Conservation (phyloP, 2,329 filamentous ascomycete genomes). For the Colletotrichum euphorbiae region DNA sequence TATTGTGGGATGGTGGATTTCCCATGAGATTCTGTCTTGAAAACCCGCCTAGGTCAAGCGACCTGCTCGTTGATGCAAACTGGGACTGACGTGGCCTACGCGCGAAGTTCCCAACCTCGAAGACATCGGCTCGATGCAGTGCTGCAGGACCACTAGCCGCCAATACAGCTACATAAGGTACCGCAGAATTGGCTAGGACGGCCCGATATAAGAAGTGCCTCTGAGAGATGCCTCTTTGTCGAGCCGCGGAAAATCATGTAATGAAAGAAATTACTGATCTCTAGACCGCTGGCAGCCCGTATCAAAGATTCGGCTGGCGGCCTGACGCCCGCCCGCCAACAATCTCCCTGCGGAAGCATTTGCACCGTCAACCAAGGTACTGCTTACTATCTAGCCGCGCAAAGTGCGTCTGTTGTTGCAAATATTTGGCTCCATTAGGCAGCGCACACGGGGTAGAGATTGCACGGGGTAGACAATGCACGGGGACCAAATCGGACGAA, state of each 20-base stretch:
- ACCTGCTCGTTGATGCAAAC: neutral
- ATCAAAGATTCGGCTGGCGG: slow-evolving; percentile 4
- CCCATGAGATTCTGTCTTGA: slow-evolving; percentile 14
- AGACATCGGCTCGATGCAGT: neutral
- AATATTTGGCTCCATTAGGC: neutral
- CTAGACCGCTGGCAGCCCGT: slow-evolving; percentile 6
- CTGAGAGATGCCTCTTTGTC: slow-evolving; percentile 13
- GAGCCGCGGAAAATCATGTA: slow-evolving; percentile 10
- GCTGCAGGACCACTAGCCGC: neutral
- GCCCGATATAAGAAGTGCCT: slow-evolving; percentile 23
- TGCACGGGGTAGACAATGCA: slow-evolving; percentile 28
- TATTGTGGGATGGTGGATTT: slow-evolving; percentile 15
- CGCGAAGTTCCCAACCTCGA: too few species aligned
- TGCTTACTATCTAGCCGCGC: slow-evolving; percentile 7
- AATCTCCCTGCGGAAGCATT: neutral
- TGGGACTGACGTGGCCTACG: neutral
- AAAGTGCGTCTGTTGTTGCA: slow-evolving; percentile 3
- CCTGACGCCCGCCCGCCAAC: slow-evolving; percentile 9
- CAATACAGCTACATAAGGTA: neutral
- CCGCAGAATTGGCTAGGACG: neutral
- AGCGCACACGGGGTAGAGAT: slow-evolving; percentile 4
- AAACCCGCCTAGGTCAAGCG: slow-evolving; percentile 6
- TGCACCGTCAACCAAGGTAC: neutral
- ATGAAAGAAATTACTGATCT: neutral
- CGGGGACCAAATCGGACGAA: slow-evolving; percentile 6